phyloP scores from a whole-genome alignment of 1,284 basidiomycete genomes.

The Ustilago vetiveriae region DNA sequence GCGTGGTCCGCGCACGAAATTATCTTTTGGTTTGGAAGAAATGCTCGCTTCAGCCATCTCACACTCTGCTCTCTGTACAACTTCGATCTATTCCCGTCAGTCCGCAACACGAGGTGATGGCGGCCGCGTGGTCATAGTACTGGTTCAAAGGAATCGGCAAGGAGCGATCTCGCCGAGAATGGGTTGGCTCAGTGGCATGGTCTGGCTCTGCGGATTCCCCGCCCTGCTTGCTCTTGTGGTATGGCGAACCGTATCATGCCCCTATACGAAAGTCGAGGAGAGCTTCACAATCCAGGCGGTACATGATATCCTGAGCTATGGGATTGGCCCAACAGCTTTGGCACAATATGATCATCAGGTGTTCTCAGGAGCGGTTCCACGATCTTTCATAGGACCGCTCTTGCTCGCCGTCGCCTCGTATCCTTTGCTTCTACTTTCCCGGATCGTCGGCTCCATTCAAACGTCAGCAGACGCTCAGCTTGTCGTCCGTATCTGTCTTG shows the following conservation, averaged over 20 bases:
- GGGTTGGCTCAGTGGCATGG: slow-evolving; percentile 8
- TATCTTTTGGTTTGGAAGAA: slow-evolving; percentile 5
- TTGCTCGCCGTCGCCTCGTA: slow-evolving; percentile 57
- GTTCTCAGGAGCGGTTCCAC: slow-evolving; percentile 88
- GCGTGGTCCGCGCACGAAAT: slow-evolving; percentile 24
- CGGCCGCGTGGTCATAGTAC: no score
- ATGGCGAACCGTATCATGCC: slow-evolving; percentile 66
- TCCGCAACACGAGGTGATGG: no score
- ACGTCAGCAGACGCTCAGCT: slow-evolving; percentile 75
- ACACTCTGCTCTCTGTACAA: no score
- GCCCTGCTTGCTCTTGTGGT: slow-evolving; percentile 23
- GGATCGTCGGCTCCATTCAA: slow-evolving; percentile 69
- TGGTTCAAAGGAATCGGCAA: no score
- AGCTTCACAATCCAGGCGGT: slow-evolving; percentile 92
- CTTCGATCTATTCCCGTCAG: no score
- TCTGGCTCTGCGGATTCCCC: slow-evolving; percentile 19
- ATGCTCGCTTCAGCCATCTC: background rate
- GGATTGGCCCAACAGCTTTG: slow-evolving; percentile 68
- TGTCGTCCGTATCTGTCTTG: slow-evolving; percentile 79
- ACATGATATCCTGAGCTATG: slow-evolving; percentile 86
- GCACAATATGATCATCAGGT: slow-evolving; percentile 84
- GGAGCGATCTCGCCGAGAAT: slow-evolving; percentile 7
- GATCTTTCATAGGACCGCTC: slow-evolving; percentile 81
- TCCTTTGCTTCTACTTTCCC: slow-evolving; percentile 65
- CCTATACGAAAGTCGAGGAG: slow-evolving; percentile 97